Percentiles rank a stretch among this genome's conserved stretches.
These are phyloP conservation scores for Gamsiella multidivaricata DNA, from an alignment of 192 early-diverging fungal species.

Conservation along the genomic window DNA sequence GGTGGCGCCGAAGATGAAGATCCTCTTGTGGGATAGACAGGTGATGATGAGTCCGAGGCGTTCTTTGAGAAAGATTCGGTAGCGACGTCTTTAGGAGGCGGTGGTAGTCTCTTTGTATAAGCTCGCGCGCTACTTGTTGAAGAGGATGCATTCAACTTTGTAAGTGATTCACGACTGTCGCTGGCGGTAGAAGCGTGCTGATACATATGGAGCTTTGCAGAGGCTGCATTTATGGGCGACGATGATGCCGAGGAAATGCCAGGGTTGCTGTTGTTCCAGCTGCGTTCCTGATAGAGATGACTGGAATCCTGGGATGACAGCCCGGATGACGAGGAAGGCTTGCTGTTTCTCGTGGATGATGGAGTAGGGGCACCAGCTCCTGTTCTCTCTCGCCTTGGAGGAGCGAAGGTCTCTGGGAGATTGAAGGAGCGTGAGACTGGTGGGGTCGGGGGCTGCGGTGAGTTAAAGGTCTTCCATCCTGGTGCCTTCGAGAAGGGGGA, in stretches of 20 bases:
- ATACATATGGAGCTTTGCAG: slow-evolving; percentile 38
- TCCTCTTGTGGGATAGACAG: not conserved
- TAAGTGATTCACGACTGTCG: slow-evolving; percentile 33
- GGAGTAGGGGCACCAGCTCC: not conserved
- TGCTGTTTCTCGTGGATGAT: not conserved
- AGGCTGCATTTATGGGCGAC: slow-evolving; percentile 17
- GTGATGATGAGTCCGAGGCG: not conserved
- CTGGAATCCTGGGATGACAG: not conserved
- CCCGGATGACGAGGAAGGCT: not conserved
- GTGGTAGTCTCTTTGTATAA: slow-evolving; percentile 38
- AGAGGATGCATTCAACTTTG: not conserved
- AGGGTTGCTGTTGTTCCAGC: slow-evolving; percentile 6
- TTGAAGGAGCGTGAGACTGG: slow-evolving; percentile 13
- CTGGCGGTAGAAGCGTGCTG: slow-evolving; percentile 8
- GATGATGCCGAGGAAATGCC: not conserved
- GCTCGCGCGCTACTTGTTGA: slow-evolving; percentile 24
- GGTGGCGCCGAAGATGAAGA: slow-evolving; percentile 2
- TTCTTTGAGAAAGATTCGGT: not conserved
- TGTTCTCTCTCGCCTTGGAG: slow-evolving; percentile 1
- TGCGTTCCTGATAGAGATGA: not conserved
- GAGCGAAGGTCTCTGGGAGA: not conserved
- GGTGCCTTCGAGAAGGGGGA: slow-evolving; percentile 14
- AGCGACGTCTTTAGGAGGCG: slow-evolving; percentile 24
- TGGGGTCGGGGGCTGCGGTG: slow-evolving; percentile 24
- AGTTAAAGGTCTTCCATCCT: slow-evolving; percentile 15